These are phyloP conservation scores for Ceriops tagal DNA, from an alignment of 345 rosid species.

Conservation along the genomic window DNA sequence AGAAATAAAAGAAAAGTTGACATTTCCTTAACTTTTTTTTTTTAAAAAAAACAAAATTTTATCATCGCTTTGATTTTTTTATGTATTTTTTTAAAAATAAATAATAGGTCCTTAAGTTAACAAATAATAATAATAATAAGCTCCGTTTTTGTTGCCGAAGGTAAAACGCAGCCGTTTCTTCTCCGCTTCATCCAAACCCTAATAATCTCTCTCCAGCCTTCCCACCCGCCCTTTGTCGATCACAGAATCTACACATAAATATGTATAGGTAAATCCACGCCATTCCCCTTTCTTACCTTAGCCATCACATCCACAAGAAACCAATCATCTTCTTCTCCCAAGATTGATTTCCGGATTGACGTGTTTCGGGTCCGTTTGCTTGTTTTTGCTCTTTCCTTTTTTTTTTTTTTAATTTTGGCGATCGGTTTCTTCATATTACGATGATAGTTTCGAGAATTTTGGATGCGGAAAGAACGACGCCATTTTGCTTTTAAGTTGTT, in stretches of 20 bases:
- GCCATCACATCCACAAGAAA: not conserved
- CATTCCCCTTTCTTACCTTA: too few relatives aligned
- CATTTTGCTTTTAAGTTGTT: not conserved
- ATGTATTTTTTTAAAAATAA: too few relatives aligned
- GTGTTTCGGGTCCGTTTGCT: not conserved
- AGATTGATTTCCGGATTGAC: not conserved
- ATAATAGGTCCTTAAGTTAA: too few relatives aligned
- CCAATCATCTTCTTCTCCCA: too few relatives aligned
- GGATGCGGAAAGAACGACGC: conserved; percentile 11
- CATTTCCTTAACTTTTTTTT: too few relatives aligned
- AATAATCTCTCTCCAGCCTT: not conserved
- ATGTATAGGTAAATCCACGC: not conserved
- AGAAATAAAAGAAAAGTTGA: too few relatives aligned
- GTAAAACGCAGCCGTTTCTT: conserved; percentile 7
- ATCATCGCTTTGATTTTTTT: too few relatives aligned
- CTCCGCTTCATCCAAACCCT: not conserved
- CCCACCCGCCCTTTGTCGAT: too few relatives aligned
- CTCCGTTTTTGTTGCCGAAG: not conserved
- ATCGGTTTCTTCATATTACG: too few relatives aligned
- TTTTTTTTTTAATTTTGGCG: too few relatives aligned
- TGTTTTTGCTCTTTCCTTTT: too few relatives aligned
- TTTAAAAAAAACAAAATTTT: too few relatives aligned
- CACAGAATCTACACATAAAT: not conserved
- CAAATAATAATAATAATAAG: not conserved
- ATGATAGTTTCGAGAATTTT: not conserved